Evolutionary conservation across 2,329 filamentous ascomycete species (phyloP), one percentile per base, ranked within the genome.

Genomic region (Verticillium nonalfalfae): DNA sequence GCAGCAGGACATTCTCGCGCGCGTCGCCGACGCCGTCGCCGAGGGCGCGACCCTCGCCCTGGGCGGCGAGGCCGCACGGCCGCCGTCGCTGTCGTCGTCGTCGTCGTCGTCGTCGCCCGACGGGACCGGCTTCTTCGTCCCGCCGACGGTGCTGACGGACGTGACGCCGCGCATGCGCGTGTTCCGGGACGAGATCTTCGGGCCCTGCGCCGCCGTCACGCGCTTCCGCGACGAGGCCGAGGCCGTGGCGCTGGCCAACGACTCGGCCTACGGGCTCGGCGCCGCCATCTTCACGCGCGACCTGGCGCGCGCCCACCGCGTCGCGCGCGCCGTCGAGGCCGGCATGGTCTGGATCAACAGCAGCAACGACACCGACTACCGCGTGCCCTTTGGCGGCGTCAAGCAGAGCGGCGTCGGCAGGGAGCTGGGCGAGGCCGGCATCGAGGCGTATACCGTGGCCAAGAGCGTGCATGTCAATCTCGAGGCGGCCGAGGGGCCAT

Each of bases 1-100:
- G 68, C 86, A 84, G 66, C 86, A 90, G 57, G 78, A 83, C 33
- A 80, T 92, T 2, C 77, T 90, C 35, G 81, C 79, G 1, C 91
- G 87, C 71, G 84, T 91, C 58, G 80, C 89, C 62, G 69, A 78
- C n/a, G 88, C 87, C 11, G 85, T 86, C 68, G 77, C 78, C 2
- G 84, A 87, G 67, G 87, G 86, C 15, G 84, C 85, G 0, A 85
- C 75, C 0, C 75, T 90, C 9, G 68, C 66, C 5, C 61, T 68
- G 0, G 76, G 76, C 60, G 76, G 76, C 55, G 87, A 67, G 36
- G 61, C 2, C 75, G 79, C 26, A 2, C 2, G 2, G 26, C 26
- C 26, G 26, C 26, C 26, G 26, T 3, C 26, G 36, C n/a, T n/a
- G n/a, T n/a, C n/a, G n/a, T 54, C n/a, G 50, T 7, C 3, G n/a